These are phyloP conservation scores for Zygosaccharomyces gambellarensis DNA, from an alignment of 805 yeast species.

Conservation along the genomic window DNA sequence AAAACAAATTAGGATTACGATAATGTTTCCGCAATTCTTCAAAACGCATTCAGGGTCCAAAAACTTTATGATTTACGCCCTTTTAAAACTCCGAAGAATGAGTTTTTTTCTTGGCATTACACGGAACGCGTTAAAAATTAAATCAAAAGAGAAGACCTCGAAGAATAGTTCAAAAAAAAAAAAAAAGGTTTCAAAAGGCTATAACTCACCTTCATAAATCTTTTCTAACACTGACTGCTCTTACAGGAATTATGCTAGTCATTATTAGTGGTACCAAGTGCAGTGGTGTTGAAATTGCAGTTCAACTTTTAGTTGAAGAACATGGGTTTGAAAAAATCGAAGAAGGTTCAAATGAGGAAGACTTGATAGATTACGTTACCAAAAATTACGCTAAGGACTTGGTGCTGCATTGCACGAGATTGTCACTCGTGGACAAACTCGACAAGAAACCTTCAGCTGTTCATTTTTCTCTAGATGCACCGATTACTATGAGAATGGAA, in stretches of 20 bases:
- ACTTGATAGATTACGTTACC: constrained; percentile 58
- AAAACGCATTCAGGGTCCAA: not conserved
- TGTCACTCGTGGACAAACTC: constrained; percentile 42
- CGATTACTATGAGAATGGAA: constrained; percentile 44
- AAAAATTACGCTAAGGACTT: constrained; percentile 57
- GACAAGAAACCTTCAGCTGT: constrained; percentile 77
- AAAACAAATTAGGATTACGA: no score
- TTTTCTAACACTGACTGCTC: not conserved
- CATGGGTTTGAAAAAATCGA: constrained; percentile 22
- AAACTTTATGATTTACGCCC: not conserved
- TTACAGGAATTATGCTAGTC: constrained; percentile 19
- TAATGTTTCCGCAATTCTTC: no score
- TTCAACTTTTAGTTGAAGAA: constrained; percentile 15
- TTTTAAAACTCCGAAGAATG: not conserved
- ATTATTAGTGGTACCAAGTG: constrained; percentile 29
- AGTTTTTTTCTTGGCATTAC: not conserved
- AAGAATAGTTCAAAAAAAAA: not conserved
- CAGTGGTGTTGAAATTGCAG: constrained; percentile 23
- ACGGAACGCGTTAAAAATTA: not conserved
- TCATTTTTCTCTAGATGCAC: constrained; percentile 74
- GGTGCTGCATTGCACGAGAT: constrained; percentile 48
- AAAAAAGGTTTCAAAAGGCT: not conserved
- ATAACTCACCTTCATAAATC: no score
- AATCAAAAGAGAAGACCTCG: not conserved
- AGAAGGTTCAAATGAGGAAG: constrained; percentile 25